These are phyloP conservation scores for Hypoxylon fuscum DNA, from an alignment of 495 filamentous ascomycete species.

Conservation along the genomic window DNA sequence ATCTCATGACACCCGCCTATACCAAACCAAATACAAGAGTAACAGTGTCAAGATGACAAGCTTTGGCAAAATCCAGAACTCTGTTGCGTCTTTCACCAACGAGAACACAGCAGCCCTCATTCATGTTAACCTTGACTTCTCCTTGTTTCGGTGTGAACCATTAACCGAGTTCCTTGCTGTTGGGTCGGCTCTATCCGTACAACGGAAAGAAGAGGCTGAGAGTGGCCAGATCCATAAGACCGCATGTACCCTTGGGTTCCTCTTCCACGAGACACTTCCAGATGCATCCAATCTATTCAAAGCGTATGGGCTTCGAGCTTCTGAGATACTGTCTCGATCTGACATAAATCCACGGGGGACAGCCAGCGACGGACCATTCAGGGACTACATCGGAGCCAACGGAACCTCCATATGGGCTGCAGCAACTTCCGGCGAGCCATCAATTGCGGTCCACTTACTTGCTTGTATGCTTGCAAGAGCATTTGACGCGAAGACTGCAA, in stretches of 20 bases:
- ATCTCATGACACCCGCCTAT: too few species aligned
- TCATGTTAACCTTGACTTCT: too few species aligned
- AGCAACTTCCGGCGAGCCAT: conserved; percentile 46
- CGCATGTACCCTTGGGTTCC: conserved; percentile 43
- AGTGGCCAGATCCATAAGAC: conserved; percentile 42
- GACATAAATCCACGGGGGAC: conserved; percentile 17
- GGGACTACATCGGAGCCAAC: conserved; percentile 40
- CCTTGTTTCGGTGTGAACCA: too few species aligned
- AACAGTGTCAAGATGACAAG: too few species aligned
- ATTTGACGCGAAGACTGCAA: conserved; percentile 42
- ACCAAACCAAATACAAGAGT: too few species aligned
- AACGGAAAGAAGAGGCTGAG: conserved; percentile 41
- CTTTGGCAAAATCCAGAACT: too few species aligned
- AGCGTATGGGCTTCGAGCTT: conserved; percentile 42
- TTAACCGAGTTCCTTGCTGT: too few species aligned
- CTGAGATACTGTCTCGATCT: conserved; percentile 29
- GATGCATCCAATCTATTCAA: conserved; percentile 23
- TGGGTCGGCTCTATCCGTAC: conserved; percentile 28
- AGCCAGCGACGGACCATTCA: conserved; percentile 32
- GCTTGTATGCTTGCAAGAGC: conserved; percentile 51
- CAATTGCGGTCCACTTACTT: conserved; percentile 48
- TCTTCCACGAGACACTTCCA: conserved; percentile 40
- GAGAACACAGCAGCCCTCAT: too few species aligned
- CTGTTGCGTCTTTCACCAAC: too few species aligned
- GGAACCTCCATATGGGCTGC: conserved; percentile 49